Base-by-base conservation (phyloP, 1,139 yeast species). In the Candida mesenterica region DNA sequence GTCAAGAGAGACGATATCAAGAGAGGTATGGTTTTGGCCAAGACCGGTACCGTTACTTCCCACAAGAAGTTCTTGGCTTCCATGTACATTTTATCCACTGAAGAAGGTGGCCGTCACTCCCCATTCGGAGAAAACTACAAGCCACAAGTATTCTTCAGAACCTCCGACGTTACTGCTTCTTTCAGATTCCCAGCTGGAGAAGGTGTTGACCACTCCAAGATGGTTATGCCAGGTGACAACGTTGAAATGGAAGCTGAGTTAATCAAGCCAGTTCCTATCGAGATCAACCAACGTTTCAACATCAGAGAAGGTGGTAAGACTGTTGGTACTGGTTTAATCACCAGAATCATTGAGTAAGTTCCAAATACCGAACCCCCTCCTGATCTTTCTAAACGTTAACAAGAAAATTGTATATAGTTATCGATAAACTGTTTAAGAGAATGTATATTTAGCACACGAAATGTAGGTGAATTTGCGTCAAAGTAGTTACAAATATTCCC, bases 261-360 rank as follows among this genome's bases (percentile, higher is more conserved):
- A 62, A 82, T 85, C 50, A 88, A 80, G 72, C 92, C 96, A 62
- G 87, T 95, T 53, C 96, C 97, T 49, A 62, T 94, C 51, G 98
- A 92, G 75, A 82, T 84, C 56, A 95, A 95, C 67, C 96, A 89
- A 75, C 87, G 97, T 72, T 92, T 92, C 84, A 92, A 92, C 81
- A 79, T 92, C 65, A 94, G 99, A 82, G 99, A 92, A 76, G 97
- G 98, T 73, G 97, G 97, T 64, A 87, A 83, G 74, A 92, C 98
- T 48, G 97, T 92, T 52, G 98, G 97, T 68, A 92, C 98, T 53
- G 98, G 98, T 75, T 75, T 92, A 73, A 80, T 92, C 55, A 92
- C 98, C 57, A 84, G 96, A 73, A 84, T 92, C 66, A 68, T 88
- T 53, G 96, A 86, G 68, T 81, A 75, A 51, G 30, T 34, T n/a